Percentiles rank a stretch among this genome's conserved stretches.
These are phyloP conservation scores for Phytomonas sp. DNA, from an alignment of 208 protist genomes.

Conservation along the genomic window DNA sequence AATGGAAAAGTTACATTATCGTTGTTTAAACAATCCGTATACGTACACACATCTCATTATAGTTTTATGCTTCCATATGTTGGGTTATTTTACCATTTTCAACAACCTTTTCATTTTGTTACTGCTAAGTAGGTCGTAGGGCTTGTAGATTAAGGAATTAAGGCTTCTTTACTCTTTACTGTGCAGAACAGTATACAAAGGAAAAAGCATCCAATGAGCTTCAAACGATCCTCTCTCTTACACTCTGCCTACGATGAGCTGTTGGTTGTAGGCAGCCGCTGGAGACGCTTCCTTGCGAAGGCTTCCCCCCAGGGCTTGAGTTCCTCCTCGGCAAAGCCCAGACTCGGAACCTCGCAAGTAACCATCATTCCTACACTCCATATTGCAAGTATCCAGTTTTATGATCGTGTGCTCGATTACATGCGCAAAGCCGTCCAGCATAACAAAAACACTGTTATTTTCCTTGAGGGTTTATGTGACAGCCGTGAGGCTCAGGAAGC, in stretches of 20 bases:
- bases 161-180: not conserved
- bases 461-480: constrained; percentile 88
- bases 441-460: constrained; percentile 56
- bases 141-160: not conserved
- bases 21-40: not conserved
- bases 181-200: not conserved
- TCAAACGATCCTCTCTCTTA: constrained; percentile 23
- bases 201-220: constrained; percentile 9
- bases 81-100: not conserved
- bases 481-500: constrained; percentile 47
- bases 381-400: constrained; percentile 74
- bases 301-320: constrained; percentile 10
- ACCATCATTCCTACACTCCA: constrained; percentile 84
- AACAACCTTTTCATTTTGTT: not conserved
- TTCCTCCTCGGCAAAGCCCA: not conserved
- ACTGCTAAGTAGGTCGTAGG: not conserved
- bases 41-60: not conserved
- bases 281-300: constrained; percentile 60
- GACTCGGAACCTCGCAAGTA: constrained; percentile 37
- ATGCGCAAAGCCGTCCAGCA: constrained; percentile 57
- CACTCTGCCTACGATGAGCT: constrained; percentile 69
- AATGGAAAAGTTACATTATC: not conserved
- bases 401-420: constrained; percentile 82
- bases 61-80: constrained; percentile 6
- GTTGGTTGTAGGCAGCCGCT: constrained; percentile 71